phyloP scores from a whole-genome alignment of 345 rosid genomes.

The Aethionema arabicum region DNA sequence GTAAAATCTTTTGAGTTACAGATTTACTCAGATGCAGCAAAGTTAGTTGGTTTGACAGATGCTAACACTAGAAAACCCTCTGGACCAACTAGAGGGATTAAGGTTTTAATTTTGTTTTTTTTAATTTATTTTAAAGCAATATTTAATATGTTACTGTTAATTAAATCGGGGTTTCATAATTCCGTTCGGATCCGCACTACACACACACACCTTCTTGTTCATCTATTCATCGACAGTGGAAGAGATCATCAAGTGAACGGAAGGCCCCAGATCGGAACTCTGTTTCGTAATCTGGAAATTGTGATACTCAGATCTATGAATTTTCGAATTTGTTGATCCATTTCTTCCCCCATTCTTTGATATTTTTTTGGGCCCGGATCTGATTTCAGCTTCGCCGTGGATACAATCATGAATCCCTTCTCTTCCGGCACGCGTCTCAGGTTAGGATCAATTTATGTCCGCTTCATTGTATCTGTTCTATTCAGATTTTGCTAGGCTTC shows the following conservation, averaged over 20 bases:
- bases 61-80: not conserved
- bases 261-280: slow-evolving; percentile 26
- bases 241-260: slow-evolving; percentile 25
- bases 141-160: no score
- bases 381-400: slow-evolving; percentile 32
- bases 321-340: slow-evolving; percentile 3
- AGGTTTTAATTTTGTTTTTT: no score
- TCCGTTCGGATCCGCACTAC: not conserved
- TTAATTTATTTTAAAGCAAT: no score
- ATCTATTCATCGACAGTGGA: slow-evolving; percentile 25
- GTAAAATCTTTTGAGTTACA: slow-evolving; percentile 10
- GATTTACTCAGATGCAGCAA: slow-evolving; percentile 1
- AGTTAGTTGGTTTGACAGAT: not conserved
- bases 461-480: not conserved
- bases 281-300: slow-evolving; percentile 15
- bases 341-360: not conserved
- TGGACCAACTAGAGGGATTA: no score
- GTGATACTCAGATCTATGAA: slow-evolving; percentile 23
- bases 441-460: slow-evolving; percentile 40
- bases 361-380: slow-evolving; percentile 20
- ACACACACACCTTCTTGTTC: slow-evolving; percentile 6
- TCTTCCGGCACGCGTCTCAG: slow-evolving; percentile 96
- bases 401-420: slow-evolving; percentile 90
- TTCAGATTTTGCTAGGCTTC: not conserved
- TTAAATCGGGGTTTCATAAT: not conserved